These are phyloP conservation scores for Fusarium newnesense DNA, from an alignment of 2,329 filamentous ascomycete genomes.

Conservation along the genomic window DNA sequence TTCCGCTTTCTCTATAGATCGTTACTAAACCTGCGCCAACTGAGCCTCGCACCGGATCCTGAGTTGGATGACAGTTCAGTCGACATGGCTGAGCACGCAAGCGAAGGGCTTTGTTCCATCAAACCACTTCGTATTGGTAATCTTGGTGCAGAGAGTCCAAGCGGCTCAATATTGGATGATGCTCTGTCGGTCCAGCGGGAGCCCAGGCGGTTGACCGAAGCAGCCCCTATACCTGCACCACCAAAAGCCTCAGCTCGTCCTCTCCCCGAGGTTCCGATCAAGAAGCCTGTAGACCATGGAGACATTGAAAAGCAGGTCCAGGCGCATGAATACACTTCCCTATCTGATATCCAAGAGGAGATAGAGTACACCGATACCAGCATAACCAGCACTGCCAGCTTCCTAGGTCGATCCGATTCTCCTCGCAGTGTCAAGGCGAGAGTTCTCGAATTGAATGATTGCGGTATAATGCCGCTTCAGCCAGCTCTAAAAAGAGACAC, in stretches of 20 bases:
- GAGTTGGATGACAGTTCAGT: not conserved
- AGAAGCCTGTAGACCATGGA: not conserved
- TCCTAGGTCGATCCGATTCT: conserved; percentile 16
- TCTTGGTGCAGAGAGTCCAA: not conserved
- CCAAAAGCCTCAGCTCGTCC: conserved; percentile 19
- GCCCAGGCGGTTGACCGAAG: not conserved
- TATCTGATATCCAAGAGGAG: conserved; percentile 40
- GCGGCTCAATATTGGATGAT: not conserved
- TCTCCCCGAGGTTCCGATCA: conserved; percentile 36
- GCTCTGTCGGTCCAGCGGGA: not conserved
- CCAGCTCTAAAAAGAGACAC: not conserved
- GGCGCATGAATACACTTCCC: conserved; percentile 20
- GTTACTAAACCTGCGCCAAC: conserved; percentile 57
- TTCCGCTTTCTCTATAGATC: conserved; percentile 69
- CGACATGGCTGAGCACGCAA: not conserved
- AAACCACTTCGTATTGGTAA: not conserved
- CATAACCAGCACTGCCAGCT: conserved; percentile 9
- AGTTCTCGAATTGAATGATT: not conserved
- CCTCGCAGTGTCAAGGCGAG: not conserved
- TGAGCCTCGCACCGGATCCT: conserved; percentile 58
- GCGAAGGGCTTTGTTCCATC: not conserved
- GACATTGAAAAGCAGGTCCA: conserved; percentile 10
- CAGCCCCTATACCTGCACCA: not conserved
- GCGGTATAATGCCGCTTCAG: not conserved
- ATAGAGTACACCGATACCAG: conserved; percentile 23